Evolutionary conservation across 257 asterid genomes (phyloP), one percentile per base, ranked within the genome.

Genomic region (Nicotiana tomentosiformis): DNA sequence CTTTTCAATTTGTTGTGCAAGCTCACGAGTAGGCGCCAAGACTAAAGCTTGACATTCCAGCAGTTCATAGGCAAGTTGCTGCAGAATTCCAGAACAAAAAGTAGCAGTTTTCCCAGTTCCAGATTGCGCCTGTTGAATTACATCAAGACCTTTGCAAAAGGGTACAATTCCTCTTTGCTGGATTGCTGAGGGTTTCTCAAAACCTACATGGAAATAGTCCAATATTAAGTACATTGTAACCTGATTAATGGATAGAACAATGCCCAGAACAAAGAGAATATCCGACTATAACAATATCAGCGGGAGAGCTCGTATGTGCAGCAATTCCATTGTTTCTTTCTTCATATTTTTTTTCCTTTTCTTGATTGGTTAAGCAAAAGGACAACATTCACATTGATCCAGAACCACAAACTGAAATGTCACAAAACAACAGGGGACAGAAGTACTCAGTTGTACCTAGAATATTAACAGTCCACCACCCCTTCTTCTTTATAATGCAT

Each of bases 1-100:
- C 56, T 82, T 82, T 29, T 82, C 84, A 67, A 82, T 82, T 56
- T 82, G 84, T 60, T 82, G 84, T 4, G 84, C 80, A 55, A 82
- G 81, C 57, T 82, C 84, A 69, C 84, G 84, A 56, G 84, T 82
- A 20, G 84, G 84, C 37, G 84, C 84, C 81, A 82, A 70, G 43
- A 82, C 84, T 39, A 82, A 67, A 23, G 81, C 81, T 62, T 82
- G 84, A 14, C 84, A 82, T 56, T 56, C 84, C 10, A 68, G 30
- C 14, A 39, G 20, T 9, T 30, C 61, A 26, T 82, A 82, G 81
- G 58, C 70, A n/a, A 82, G 80, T 68, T 81, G 84, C 51, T 81
- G 84, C 56, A 81, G 84, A 55, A 81, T 35, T 10, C 84, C 84
- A n/a, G 84, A 81, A 61, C 84, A 81, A 66, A 81, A 81, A 17